Percentiles rank a stretch among this genome's conserved stretches.
These are phyloP conservation scores for Lachancea dasiensis DNA, from an alignment of 805 yeast genomes.

Conservation along the genomic window DNA sequence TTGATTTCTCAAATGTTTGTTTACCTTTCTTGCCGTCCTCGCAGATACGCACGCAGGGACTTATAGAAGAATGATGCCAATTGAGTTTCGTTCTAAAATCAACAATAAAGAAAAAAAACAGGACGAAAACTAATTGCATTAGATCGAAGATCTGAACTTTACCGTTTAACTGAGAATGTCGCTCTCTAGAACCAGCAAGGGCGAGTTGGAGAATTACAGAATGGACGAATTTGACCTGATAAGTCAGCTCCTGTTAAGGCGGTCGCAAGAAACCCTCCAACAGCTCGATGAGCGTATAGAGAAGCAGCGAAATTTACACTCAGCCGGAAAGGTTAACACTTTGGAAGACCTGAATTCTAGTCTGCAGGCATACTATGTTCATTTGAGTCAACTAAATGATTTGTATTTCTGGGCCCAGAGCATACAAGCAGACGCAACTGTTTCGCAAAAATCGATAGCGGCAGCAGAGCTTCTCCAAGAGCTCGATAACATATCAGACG, in stretches of 20 bases:
- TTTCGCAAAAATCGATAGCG: conserved; percentile 4
- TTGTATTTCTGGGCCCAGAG: conserved; percentile 23
- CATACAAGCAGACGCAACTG: conserved; percentile 15
- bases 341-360: conserved; percentile 7
- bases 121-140: too few relatives aligned
- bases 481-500: not conserved
- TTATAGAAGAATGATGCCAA: too few relatives aligned
- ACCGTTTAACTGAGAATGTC: too few relatives aligned
- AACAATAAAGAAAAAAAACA: not conserved
- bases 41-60: too few relatives aligned
- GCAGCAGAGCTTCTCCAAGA: not conserved
- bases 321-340: conserved; percentile 1
- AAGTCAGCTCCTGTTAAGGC: conserved; percentile 21
- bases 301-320: conserved; percentile 17
- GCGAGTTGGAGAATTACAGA: too few relatives aligned
- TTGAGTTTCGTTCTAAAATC: not conserved
- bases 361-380: conserved; percentile 17
- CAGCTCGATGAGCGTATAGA: conserved; percentile 29
- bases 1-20: too few relatives aligned
- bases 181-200: too few relatives aligned
- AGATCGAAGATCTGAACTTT: too few relatives aligned
- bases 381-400: conserved; percentile 26
- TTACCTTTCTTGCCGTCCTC: too few relatives aligned
- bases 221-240: conserved; percentile 20
- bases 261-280: conserved; percentile 28